Evolutionary conservation across 306 rosid species (phyloP).

Genomic region (Ormosia semicastrata): DNA sequence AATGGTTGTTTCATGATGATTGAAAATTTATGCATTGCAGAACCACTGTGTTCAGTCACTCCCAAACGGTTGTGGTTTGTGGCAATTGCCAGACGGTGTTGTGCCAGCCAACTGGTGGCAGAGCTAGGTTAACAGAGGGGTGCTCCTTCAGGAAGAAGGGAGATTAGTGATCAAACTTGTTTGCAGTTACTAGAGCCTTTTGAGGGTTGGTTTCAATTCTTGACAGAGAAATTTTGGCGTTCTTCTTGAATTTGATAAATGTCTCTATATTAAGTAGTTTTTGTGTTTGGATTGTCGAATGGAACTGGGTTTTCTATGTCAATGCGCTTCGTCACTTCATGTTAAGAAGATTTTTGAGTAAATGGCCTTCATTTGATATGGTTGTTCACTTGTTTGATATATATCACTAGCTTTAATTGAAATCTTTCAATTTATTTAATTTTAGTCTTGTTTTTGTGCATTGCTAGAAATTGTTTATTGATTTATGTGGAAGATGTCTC

Average conservation of each 20-base stretch:
- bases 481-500: too few species aligned
- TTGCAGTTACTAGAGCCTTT: background rate
- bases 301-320: background rate
- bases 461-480: too few species aligned
- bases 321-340: constrained; percentile 11
- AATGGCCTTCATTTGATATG: constrained; percentile 4
- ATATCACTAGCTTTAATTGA: background rate
- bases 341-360: background rate
- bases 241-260: background rate
- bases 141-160: constrained; percentile 45
- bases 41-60: constrained; percentile 41
- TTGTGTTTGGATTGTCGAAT: background rate
- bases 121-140: constrained; percentile 35
- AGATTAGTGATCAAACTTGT: constrained; percentile 17
- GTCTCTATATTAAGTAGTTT: constrained; percentile 16
- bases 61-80: constrained; percentile 42
- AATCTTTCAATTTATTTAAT: background rate
- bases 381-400: background rate
- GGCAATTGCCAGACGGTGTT: constrained; percentile 38
- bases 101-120: constrained; percentile 43
- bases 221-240: constrained; percentile 21
- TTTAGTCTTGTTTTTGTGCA: background rate
- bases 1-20: background rate
- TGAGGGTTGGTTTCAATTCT: constrained; percentile 7
- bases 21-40: constrained; percentile 15